Conservation (phyloP, 192 early-diverging fungal genomes). For the Mortierella hygrophila region DNA sequence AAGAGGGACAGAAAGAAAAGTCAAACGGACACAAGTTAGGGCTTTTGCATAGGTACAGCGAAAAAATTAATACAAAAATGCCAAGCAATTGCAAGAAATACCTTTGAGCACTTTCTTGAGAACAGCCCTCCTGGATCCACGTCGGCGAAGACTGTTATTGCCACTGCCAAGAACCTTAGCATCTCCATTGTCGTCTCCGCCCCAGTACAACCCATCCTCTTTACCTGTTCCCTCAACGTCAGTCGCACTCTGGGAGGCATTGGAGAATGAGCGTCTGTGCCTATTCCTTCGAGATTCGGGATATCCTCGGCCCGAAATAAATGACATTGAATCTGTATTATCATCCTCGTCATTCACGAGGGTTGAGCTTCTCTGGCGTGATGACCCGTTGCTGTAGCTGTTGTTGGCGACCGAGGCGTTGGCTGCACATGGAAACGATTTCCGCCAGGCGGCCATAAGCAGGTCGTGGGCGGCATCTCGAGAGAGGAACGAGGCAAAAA, state of each 20-base stretch:
- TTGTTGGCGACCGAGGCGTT: slow-evolving; percentile 22
- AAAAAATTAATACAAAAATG: not conserved
- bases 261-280: slow-evolving; percentile 37
- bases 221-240: slow-evolving; percentile 15
- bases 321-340: slow-evolving; percentile 32
- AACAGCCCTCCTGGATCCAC: slow-evolving; percentile 40
- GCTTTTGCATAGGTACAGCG: not conserved
- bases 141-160: slow-evolving; percentile 16
- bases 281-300: slow-evolving; percentile 38
- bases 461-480: slow-evolving; percentile 84
- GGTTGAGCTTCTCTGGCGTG: slow-evolving; percentile 14
- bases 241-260: slow-evolving; percentile 33
- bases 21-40: not conserved
- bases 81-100: not conserved
- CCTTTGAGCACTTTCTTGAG: slow-evolving; percentile 42
- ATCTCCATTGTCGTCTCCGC: slow-evolving; percentile 18
- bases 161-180: not conserved
- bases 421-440: slow-evolving; percentile 51
- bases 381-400: slow-evolving; percentile 1
- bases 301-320: slow-evolving; percentile 30
- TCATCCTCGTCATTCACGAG: slow-evolving; percentile 31
- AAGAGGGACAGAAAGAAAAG: not conserved
- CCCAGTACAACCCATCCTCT: slow-evolving; percentile 12
- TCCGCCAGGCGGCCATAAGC: slow-evolving; percentile 75
- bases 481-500: slow-evolving; percentile 89